Percentiles rank a stretch among this genome's conserved stretches.
Conservation (phyloP, 202 grass and related monocot species). For the Setaria italica region DNA sequence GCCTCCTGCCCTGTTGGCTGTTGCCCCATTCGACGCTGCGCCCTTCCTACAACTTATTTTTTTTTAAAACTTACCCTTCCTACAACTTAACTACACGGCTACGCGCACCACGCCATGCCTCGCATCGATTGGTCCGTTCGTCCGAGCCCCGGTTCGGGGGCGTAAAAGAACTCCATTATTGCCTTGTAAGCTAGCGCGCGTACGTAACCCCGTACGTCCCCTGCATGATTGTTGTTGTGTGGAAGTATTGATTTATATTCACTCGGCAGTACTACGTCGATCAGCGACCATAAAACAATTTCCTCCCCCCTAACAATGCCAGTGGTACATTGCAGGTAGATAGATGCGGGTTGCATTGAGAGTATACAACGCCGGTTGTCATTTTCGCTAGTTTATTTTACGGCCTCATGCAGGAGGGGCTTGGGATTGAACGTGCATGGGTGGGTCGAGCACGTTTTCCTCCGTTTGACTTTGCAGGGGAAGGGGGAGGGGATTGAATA, state of each 20-base stretch:
- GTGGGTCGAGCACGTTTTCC: slow-evolving; percentile 40
- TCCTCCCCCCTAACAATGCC: neutral
- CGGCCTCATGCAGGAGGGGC: slow-evolving; percentile 8
- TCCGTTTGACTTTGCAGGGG: slow-evolving; percentile 22
- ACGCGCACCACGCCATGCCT: neutral
- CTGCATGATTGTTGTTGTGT: neutral
- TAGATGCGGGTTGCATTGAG: neutral
- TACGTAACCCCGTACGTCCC: slow-evolving; percentile 12
- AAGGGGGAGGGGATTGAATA: neutral
- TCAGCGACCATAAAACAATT: too few species aligned
- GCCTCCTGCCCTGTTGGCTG: neutral
- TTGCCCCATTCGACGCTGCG: slow-evolving; percentile 4
- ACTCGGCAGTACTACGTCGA: neutral
- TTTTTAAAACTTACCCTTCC: too few species aligned
- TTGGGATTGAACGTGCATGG: slow-evolving; percentile 44
- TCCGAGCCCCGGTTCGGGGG: neutral
- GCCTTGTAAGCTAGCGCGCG: slow-evolving; percentile 8
- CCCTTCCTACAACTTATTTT: neutral
- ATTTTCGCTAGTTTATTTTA: slow-evolving; percentile 25
- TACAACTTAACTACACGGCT: neutral
- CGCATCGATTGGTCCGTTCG: slow-evolving; percentile 6
- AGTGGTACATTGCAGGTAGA: neutral
- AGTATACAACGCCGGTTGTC: slow-evolving; percentile 1
- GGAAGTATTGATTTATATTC: neutral
- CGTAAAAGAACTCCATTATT: neutral